Percentiles rank a stretch among this genome's conserved stretches.
Evolutionary conservation across 495 filamentous ascomycete genomes (phyloP).

Genomic region (Penicillium subrubescens): DNA sequence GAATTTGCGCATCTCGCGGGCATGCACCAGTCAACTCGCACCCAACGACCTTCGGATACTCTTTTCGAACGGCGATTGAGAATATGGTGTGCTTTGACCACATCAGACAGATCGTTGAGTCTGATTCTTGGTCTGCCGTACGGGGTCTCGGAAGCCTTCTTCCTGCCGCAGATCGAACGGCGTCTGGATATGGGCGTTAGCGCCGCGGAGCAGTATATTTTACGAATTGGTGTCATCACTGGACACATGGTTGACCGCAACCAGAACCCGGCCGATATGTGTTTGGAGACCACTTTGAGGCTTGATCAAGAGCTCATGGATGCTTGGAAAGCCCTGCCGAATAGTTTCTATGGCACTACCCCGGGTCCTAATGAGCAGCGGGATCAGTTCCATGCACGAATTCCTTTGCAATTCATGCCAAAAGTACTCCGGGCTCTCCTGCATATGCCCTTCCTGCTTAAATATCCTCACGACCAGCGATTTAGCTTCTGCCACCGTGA

Average conservation of each 20-base stretch:
- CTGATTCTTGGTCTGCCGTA: constrained; percentile 56
- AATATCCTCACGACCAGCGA: constrained; percentile 42
- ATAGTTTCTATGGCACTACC: constrained; percentile 31
- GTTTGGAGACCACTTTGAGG: constrained; percentile 42
- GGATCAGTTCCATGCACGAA: constrained; percentile 32
- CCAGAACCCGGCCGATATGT: constrained; percentile 38
- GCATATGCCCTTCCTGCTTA: constrained; percentile 59
- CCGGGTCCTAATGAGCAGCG: constrained; percentile 10
- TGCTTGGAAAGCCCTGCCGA: constrained; percentile 39
- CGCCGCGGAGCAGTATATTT: constrained; percentile 29
- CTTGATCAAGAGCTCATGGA: constrained; percentile 53
- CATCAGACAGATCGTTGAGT: constrained; percentile 47
- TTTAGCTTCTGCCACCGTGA: constrained; percentile 43
- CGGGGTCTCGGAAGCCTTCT: constrained; percentile 40
- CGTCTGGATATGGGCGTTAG: constrained; percentile 20
- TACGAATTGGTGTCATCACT: constrained; percentile 39
- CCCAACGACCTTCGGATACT: constrained; percentile 20
- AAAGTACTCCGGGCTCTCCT: constrained; percentile 48
- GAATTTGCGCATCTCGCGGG: constrained; percentile 52
- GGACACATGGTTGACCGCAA: constrained; percentile 57
- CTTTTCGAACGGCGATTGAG: constrained; percentile 34
- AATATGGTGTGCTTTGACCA: constrained; percentile 49
- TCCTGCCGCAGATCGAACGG: constrained; percentile 27
- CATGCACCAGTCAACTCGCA: constrained; percentile 37
- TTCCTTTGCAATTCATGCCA: constrained; percentile 50